Evolutionary conservation across 1,139 yeast genomes (phyloP).

Genomic region (Pichia sp.): DNA sequence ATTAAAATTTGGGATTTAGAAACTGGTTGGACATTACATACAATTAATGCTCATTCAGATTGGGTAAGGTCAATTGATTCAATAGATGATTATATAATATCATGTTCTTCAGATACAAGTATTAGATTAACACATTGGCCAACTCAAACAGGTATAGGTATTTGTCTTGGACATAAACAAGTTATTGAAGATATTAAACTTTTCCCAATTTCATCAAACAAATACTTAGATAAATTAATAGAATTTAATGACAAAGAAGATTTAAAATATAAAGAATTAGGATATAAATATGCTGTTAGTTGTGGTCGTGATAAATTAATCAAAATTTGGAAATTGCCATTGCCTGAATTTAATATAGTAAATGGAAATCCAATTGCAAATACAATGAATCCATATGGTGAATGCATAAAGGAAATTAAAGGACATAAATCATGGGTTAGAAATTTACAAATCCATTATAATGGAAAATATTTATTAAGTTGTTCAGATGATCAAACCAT

Average conservation of each 20-base stretch:
- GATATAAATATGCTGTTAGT: conserved; percentile 65
- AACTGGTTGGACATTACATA: conserved; percentile 61
- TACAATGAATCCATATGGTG: conserved; percentile 50
- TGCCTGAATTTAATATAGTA: conserved; percentile 48
- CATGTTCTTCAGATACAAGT: conserved; percentile 81
- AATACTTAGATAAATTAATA: conserved; percentile 41
- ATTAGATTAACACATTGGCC: conserved; percentile 57
- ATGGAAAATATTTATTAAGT: conserved; percentile 63
- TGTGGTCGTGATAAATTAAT: conserved; percentile 78
- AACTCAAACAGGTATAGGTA: conserved; percentile 63
- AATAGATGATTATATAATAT: conserved; percentile 46
- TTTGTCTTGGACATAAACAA: conserved; percentile 73
- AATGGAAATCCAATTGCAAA: conserved; percentile 44
- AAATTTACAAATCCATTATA: conserved; percentile 64
- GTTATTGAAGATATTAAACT: conserved; percentile 73
- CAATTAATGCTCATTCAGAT: conserved; percentile 75
- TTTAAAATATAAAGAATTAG: conserved; percentile 34
- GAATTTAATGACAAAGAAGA: conserved; percentile 12
- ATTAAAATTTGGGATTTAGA: conserved; percentile 72
- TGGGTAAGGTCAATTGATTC: conserved; percentile 70
- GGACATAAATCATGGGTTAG: conserved; percentile 93
- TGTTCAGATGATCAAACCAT: conserved; percentile 78
- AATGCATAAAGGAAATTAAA: conserved; percentile 39
- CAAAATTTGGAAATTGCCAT: conserved; percentile 70
- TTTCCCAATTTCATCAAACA: conserved; percentile 50